Evolutionary conservation across 1,139 yeast genomes (phyloP), one percentile per base, ranked within the genome.

Genomic region (Kodamaea sp.): DNA sequence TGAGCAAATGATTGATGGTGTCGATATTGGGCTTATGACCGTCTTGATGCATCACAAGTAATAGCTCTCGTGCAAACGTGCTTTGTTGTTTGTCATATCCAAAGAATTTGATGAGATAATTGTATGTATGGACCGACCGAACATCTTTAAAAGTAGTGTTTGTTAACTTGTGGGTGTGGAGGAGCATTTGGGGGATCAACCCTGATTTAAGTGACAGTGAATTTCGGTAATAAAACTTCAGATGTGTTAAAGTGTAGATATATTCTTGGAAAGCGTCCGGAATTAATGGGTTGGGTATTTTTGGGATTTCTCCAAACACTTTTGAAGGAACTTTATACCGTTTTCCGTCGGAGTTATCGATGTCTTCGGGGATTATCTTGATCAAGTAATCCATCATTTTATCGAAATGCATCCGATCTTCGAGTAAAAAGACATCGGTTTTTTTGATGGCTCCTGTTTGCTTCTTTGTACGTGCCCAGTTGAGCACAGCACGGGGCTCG

Each of bases 31-130:
- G 70, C n/a, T 44, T 43, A 39, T 67, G 69, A 2, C 73, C 73
- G 39, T 71, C 76, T 40, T 64, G 58, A 29, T 62, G 58, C 75
- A 71, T 69, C 29, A 67, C 71, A 29, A 71, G 49, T 8, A 70
- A 50, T 11, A 71, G 44, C 42, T 67, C 70, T 25, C 75, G 47
- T 3, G 75, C 72, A 53, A 71, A 70, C 23, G 67, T 54, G 32
- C 65, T 65, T 50, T 71, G 76, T 46, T 68, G 62, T 47, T 71
- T 70, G 39, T 58, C 64, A 42, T 44, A 58, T 4, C 76, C 78
- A 51, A 69, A 72, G 49, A 56, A 72, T 36, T 67, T 58, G 39
- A 72, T 70, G 27, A 72, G 55, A 40, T 62, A 60, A 48, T 71
- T 72, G 47, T 60, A 72, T 0, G 76, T 67, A 10, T 63, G 59